A percentile compares a stretch with the other conserved stretches of the same genome.
Conservation (phyloP, 495 filamentous ascomycete species). For the Neurospora sp. region DNA sequence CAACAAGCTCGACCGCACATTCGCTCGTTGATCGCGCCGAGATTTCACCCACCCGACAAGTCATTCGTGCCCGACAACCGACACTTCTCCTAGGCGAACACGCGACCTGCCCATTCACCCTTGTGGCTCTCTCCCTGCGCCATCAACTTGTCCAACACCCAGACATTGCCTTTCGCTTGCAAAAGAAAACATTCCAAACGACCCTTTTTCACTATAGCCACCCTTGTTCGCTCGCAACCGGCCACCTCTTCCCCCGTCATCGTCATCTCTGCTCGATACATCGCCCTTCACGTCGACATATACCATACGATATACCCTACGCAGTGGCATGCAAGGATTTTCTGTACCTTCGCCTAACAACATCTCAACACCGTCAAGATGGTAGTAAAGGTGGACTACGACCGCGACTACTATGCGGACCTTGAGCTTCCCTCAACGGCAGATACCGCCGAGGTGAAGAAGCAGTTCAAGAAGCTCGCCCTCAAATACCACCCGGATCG, state of each 20-base stretch:
- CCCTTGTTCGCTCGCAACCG: not conserved
- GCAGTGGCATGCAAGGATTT: not conserved
- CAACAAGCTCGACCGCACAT: not conserved
- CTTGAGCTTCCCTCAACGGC: slow-evolving; percentile 56
- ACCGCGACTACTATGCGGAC: slow-evolving; percentile 79
- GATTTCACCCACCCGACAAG: not conserved
- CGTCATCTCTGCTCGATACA: not conserved
- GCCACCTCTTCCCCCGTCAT: not conserved
- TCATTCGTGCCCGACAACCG: not conserved
- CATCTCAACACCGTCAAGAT: slow-evolving; percentile 36
- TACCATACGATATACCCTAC: not conserved
- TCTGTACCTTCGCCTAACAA: not conserved
- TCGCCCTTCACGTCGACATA: not conserved
- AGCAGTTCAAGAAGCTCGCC: slow-evolving; percentile 76
- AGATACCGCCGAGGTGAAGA: slow-evolving; percentile 65
- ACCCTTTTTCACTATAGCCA: not conserved
- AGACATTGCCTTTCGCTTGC: not conserved
- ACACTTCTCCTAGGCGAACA: not conserved
- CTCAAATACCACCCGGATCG: slow-evolving; percentile 83
- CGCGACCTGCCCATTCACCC: not conserved
- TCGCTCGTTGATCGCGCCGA: not conserved
- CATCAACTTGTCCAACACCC: not conserved
- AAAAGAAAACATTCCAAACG: not conserved
- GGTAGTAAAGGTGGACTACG: slow-evolving; percentile 58
- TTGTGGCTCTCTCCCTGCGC: not conserved